These are phyloP conservation scores for Kuraishia piskuri DNA, from an alignment of 805 yeast species.

Conservation along the genomic window DNA sequence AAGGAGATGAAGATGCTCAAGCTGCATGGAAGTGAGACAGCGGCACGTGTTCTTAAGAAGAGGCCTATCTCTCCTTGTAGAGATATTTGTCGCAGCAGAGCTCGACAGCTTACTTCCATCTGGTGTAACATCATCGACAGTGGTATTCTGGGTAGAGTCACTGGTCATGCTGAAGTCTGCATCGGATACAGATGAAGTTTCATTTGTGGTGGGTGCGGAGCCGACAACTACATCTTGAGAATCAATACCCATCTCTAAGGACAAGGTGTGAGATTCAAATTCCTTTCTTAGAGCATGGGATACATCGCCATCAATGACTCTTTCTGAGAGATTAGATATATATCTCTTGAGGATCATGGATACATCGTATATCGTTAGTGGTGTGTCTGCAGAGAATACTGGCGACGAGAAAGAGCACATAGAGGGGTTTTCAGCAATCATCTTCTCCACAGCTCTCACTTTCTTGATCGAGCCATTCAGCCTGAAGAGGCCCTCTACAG, in stretches of 20 bases:
- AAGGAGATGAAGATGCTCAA: conserved; percentile 22
- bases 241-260: background rate
- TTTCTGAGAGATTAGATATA: conserved; percentile 19
- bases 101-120: background rate
- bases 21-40: background rate
- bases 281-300: conserved; percentile 12
- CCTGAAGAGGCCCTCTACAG: conserved; percentile 27
- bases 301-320: conserved; percentile 7
- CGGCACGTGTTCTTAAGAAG: background rate
- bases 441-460: conserved; percentile 19
- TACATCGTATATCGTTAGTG: conserved; percentile 21
- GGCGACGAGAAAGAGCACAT: conserved; percentile 7
- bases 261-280: background rate
- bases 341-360: conserved; percentile 28
- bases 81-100: background rate
- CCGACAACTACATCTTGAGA: background rate
- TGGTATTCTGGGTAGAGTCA: background rate
- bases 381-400: conserved; percentile 12
- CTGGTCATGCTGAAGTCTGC: background rate
- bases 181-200: background rate
- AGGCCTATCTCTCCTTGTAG: background rate
- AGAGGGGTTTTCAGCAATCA: conserved; percentile 10
- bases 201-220: background rate
- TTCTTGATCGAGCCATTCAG: conserved; percentile 26
- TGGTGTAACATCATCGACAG: background rate